phyloP scores from a whole-genome alignment of 257 asterid genomes.

The Ajuga chamaepitys region DNA sequence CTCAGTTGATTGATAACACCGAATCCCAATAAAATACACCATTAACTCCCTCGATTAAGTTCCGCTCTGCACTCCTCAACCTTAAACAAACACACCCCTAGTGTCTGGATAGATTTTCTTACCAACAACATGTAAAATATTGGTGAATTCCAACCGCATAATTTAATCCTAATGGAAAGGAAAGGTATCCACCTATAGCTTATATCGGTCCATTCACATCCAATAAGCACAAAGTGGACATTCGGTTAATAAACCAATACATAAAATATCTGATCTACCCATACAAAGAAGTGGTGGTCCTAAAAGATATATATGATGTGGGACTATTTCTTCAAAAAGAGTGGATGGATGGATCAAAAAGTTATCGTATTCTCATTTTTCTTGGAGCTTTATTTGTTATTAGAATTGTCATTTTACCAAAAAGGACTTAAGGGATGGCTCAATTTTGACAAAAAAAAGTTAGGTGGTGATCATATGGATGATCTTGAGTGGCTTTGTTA shows the following conservation, averaged over 20 bases:
- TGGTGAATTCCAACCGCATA: too few species aligned
- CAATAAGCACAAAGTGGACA: background rate
- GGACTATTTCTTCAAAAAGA: background rate
- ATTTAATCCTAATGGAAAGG: too few species aligned
- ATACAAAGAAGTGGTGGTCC: background rate
- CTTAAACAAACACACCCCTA: too few species aligned
- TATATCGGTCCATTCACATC: background rate
- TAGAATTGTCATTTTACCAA: background rate
- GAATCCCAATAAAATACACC: too few species aligned
- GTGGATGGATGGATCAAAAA: constrained; percentile 4
- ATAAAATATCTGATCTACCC: background rate
- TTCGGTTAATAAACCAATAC: background rate
- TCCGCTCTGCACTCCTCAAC: too few species aligned
- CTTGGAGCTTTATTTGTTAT: background rate
- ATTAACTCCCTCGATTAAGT: too few species aligned
- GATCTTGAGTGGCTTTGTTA: background rate
- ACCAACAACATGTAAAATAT: too few species aligned
- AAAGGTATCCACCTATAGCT: background rate
- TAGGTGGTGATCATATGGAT: background rate
- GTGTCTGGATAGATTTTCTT: too few species aligned
- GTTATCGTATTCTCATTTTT: background rate
- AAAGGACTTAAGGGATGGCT: background rate
- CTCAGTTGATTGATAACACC: too few species aligned
- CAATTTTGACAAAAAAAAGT: background rate
- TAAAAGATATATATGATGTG: background rate